Conservation (phyloP, 2,329 filamentous ascomycete species). For the Colletotrichum agaves region DNA sequence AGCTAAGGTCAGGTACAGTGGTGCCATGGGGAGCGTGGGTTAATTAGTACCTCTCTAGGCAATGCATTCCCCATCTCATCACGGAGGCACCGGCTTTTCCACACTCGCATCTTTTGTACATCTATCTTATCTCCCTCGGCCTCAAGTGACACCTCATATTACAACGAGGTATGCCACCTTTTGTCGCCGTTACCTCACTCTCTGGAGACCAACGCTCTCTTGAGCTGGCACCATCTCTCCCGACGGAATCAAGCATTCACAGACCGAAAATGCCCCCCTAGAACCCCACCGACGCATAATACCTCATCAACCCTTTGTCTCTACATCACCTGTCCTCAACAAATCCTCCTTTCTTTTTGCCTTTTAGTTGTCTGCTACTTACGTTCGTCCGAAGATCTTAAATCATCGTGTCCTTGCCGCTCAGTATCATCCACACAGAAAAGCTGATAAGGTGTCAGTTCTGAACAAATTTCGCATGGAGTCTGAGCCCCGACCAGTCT, state of each 20-base stretch:
- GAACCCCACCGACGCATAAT: neutral
- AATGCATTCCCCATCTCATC: neutral
- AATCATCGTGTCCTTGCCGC: neutral
- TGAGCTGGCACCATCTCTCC: neutral
- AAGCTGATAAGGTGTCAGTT: neutral
- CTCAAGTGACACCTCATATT: neutral
- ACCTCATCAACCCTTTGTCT: no score
- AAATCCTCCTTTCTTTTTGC: no score
- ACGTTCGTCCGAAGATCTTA: no score
- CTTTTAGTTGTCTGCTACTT: no score
- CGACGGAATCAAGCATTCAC: neutral
- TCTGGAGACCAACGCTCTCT: neutral
- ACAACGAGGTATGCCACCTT: neutral
- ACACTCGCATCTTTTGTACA: neutral
- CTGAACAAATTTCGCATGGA: neutral
- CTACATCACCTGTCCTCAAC: no score
- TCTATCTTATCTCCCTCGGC: neutral
- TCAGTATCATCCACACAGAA: neutral
- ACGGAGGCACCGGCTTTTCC: conserved; percentile 11
- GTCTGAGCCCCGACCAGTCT: conserved; percentile 7
- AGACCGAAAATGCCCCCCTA: neutral
- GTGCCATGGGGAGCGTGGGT: no score
- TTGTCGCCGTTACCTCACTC: neutral
- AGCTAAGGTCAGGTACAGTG: neutral
- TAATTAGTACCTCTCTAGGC: neutral